Base-by-base conservation (phyloP, 2,329 filamentous ascomycete species). In the Ophiostoma triangulosporum region DNA sequence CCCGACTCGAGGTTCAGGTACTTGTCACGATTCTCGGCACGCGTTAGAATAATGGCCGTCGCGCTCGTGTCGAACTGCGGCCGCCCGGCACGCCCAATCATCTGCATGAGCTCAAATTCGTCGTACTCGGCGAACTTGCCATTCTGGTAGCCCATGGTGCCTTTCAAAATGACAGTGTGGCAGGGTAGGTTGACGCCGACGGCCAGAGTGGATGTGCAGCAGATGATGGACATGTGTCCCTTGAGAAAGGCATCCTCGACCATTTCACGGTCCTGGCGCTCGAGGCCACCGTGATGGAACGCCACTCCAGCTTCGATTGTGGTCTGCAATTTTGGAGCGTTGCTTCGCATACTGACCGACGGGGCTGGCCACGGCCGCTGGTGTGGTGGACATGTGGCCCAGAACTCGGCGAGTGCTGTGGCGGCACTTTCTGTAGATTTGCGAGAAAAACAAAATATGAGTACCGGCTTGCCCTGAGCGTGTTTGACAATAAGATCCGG, bases 61-160 rank as follows among this genome's bases (percentile, higher is more conserved):
- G 86, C 88, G 55, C 71, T 86, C 50, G 80, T 75, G 60, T 91
- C 88, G 57, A 90, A 94, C 62, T 94, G 88, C 6, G 88, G 88
- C 20, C 88, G 75, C 1, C 88, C 88, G 50, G 88, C 88, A 58
- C 88, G 80, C 6, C 88, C 88, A 49, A 94, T 76, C 88, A 95
- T 94, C 61, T 95, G 88, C 83, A 91, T 91, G 57, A 91, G 77
- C 60, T 94, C 88, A 5, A 94, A 71, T 63, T 93, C 87, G 0
- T 86, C 81, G 59, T 88, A 89, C 63, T 93, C 86, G 53, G 81
- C 77, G 35, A 78, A 61, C 7, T 68, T 73, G 6, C 74, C 72
- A 54, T 80, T 76, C 54, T 79, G 77, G 66, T 80, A 90, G 0
- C 74, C 72, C 3, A 81, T 75, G 0, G 88, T 94, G 22, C 86